phyloP scores from a whole-genome alignment of 2,329 filamentous ascomycete species.

The Didymella lethalis region DNA sequence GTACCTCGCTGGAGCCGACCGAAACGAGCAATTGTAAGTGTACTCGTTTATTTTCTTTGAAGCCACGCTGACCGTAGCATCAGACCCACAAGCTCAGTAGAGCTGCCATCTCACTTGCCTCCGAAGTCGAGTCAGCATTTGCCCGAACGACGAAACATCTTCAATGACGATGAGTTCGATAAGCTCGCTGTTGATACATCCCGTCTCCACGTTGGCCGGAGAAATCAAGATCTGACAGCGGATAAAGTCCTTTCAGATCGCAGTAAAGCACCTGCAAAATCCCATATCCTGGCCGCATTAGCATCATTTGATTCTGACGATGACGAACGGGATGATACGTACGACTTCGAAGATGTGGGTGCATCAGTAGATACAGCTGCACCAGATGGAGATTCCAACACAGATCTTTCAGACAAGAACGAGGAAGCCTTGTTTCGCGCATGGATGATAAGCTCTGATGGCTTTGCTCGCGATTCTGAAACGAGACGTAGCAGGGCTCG shows the following conservation, averaged over 20 bases:
- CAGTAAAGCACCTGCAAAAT: constrained; percentile 74
- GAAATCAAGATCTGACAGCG: constrained; percentile 68
- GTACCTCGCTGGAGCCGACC: constrained; percentile 70
- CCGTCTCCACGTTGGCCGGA: constrained; percentile 81
- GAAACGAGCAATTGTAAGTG: constrained; percentile 66
- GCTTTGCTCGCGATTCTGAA: constrained; percentile 75
- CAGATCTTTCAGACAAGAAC: constrained; percentile 63
- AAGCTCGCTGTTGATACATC: constrained; percentile 69
- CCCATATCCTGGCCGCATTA: constrained; percentile 85
- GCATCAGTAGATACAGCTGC: constrained; percentile 77
- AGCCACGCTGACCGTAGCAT: constrained; percentile 22
- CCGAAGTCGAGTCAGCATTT: constrained; percentile 65
- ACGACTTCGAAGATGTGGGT: constrained; percentile 90
- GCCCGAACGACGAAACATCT: constrained; percentile 73
- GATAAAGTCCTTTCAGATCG: constrained; percentile 75
- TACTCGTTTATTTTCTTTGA: neutral
- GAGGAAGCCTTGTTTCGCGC: constrained; percentile 78
- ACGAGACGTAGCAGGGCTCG: constrained; percentile 72
- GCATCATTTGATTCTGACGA: constrained; percentile 92
- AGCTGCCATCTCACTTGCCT: constrained; percentile 55
- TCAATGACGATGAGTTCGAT: constrained; percentile 79
- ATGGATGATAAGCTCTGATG: constrained; percentile 69
- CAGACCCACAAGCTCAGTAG: constrained; percentile 28
- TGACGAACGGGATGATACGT: constrained; percentile 96
- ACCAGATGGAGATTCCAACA: constrained; percentile 60